Evolutionary conservation across 257 asterid genomes (phyloP), one percentile per base, ranked within the genome.

Genomic region (Mentha longifolia): DNA sequence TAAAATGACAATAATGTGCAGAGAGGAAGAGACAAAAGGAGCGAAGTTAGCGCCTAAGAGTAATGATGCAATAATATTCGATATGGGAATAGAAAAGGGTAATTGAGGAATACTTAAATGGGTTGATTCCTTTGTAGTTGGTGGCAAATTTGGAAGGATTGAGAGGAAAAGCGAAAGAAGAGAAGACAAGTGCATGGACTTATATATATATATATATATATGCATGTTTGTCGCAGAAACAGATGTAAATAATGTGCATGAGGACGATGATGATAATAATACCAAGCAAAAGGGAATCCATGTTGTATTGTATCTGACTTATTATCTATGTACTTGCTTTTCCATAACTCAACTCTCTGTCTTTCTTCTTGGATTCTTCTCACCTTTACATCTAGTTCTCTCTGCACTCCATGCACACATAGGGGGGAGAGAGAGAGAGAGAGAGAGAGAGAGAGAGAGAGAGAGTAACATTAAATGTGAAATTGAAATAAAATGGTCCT

Each of bases 131-230:
- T 2, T 77, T 79, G 84, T 69, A 85, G 95, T 87, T 85, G 97
- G 90, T 91, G 93, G 86, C 90, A 82, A 60, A 68, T 80, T 89
- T 92, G 96, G 92, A 89, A 86, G 93, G 86, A 92, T 89, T 89
- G 88, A 61, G 84, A 74, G 72, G 60, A 57, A 35, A 71, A 20
- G 74, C 56, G 79, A 49, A 67, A 80, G 50, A 61, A 70, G 88
- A 82, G 87, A 84, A 74, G 75, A 62, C 85, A 83, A 84, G 85
- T 79, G 78, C 62, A 78, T 83, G 92, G 89, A 81, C 62, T 83
- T 50, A n/a, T 67, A 6, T n/a, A 15, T 15, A 6, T 39, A 39
- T 39, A n/a, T 67, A 6, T n/a, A 15, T 15, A 6, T 39, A 39
- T 39, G 10, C 6, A 6, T 39, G 3, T 28, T 28, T 28, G 67